Evolutionary conservation across 805 yeast genomes (phyloP).

Genomic region (Wickerhamomyces xylosicus): DNA sequence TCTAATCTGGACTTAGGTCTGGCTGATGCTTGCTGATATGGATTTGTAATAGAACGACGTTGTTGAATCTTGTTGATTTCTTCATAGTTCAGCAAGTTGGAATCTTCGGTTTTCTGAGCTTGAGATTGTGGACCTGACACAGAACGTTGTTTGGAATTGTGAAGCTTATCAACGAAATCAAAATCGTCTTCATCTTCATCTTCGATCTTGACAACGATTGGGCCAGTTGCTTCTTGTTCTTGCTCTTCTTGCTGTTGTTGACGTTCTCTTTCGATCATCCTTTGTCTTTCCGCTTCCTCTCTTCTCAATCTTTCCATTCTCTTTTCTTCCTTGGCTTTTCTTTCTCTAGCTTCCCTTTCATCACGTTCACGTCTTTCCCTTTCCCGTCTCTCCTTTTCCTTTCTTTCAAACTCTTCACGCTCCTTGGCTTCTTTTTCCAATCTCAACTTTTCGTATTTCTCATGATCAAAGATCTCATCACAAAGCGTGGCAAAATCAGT

Average conservation of each 20-base stretch:
- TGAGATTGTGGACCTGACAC: conserved; percentile 25
- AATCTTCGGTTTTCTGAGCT: conserved; percentile 3
- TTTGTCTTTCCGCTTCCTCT: conserved; percentile 13
- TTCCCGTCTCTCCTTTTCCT: conserved; percentile 16
- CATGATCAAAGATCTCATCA: conserved; percentile 69
- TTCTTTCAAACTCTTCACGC: conserved; percentile 32
- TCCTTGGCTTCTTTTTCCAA: conserved; percentile 27
- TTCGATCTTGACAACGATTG: conserved; percentile 3
- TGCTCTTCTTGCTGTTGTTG: conserved; percentile 3
- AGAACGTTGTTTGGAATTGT: conserved; percentile 21
- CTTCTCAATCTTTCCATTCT: neutral
- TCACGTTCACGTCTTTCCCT: conserved; percentile 15
- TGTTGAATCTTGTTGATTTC: conserved; percentile 23
- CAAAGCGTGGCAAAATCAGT: conserved; percentile 71
- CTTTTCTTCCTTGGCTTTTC: conserved; percentile 5
- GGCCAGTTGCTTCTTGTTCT: conserved; percentile 19
- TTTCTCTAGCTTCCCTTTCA: conserved; percentile 6
- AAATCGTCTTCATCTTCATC: conserved; percentile 14
- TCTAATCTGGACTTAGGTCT: conserved; percentile 34
- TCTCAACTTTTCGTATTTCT: conserved; percentile 49
- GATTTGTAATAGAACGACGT: conserved; percentile 27
- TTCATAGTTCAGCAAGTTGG: conserved; percentile 14
- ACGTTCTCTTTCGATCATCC: conserved; percentile 2
- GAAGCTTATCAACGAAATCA: conserved; percentile 8
- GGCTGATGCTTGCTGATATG: conserved; percentile 23